Evolutionary conservation across 495 filamentous ascomycete genomes (phyloP), one percentile per base, ranked within the genome.

Genomic region (Neurospora africana): DNA sequence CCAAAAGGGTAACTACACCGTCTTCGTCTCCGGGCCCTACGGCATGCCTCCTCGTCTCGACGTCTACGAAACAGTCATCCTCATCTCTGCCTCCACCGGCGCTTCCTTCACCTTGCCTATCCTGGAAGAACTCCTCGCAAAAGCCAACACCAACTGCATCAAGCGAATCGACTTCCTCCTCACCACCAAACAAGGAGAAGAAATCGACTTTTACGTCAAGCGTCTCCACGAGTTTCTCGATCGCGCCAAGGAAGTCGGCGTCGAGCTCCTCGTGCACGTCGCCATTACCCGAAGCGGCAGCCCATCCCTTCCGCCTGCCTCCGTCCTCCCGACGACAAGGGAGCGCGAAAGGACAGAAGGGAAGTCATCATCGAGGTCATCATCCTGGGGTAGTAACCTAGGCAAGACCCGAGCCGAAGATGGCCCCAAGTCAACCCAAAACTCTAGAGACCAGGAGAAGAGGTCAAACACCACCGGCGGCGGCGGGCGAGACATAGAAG

Each of bases 81-180:
- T 90, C 38, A 86, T 90, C 37, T 85, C 87, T 1, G 85, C 88
- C 30, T 87, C 87, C 4, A 86, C 87, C 0, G 88, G 87, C 19
- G 86, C 87, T 17, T 87, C 85, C 6, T 89, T 87, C 72, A 86
- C 85, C 2, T 76, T 87, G 2, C 87, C 88, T 0, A 84, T 89
- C 11, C 79, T 89, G 6, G 87, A 89, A 53, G 86, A 83, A 69
- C 78, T 89, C 0, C 79, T 89, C 6, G 77, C 83, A 65, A 77
- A 80, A 15, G 78, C 76, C 27, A 71, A 72, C 23, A 81, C 82
- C 3, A 82, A 81, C 39, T 92, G 88, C 69, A 91, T 89, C 15
- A 88, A 89, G 71, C 84, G 87, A 39, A 79, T 94, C 15, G 86
- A 89, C 15, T 92, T 95, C 71, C 81, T 95, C 2, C 89, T 94